These are phyloP conservation scores for Suillus hirtellus DNA, from an alignment of 768 basidiomycete genomes.

Conservation along the genomic window DNA sequence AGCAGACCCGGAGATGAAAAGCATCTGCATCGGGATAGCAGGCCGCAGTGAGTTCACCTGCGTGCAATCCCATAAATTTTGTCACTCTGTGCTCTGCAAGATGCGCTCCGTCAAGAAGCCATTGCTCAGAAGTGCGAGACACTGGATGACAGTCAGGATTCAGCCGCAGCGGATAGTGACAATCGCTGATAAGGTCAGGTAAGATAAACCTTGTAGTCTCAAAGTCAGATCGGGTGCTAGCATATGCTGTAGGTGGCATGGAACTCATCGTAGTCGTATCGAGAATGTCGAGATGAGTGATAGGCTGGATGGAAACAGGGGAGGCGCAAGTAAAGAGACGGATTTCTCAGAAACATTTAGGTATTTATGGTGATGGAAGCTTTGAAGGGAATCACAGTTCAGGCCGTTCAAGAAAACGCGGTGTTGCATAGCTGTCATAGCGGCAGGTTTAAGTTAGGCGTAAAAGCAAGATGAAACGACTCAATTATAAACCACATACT, in stretches of 20 bases:
- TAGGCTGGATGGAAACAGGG: slow-evolving; percentile 21
- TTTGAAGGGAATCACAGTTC: neutral
- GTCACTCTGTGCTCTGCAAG: slow-evolving; percentile 23
- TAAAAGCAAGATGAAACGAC: neutral
- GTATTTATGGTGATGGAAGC: slow-evolving; percentile 25
- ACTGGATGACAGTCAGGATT: slow-evolving; percentile 35
- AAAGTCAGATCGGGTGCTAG: slow-evolving; percentile 8
- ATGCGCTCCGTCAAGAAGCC: slow-evolving; percentile 28
- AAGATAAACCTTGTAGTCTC: slow-evolving; percentile 32
- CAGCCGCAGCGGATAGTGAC: slow-evolving; percentile 37
- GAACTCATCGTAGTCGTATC: slow-evolving; percentile 2
- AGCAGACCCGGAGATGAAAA: slow-evolving; percentile 55
- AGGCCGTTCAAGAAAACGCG: neutral
- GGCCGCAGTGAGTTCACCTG: slow-evolving; percentile 59
- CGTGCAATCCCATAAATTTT: slow-evolving; percentile 51
- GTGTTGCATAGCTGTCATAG: neutral
- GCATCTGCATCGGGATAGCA: slow-evolving; percentile 53
- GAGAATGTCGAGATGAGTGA: slow-evolving; percentile 8
- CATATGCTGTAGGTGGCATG: slow-evolving; percentile 30
- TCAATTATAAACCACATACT: neutral
- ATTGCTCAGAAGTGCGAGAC: slow-evolving; percentile 38
- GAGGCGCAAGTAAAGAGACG: neutral
- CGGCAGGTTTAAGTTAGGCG: neutral
- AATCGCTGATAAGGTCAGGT: slow-evolving; percentile 43
- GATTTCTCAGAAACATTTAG: slow-evolving; percentile 21